phyloP scores from a whole-genome alignment of 2,329 filamentous ascomycete genomes.

The Trichocomaceae sp. region DNA sequence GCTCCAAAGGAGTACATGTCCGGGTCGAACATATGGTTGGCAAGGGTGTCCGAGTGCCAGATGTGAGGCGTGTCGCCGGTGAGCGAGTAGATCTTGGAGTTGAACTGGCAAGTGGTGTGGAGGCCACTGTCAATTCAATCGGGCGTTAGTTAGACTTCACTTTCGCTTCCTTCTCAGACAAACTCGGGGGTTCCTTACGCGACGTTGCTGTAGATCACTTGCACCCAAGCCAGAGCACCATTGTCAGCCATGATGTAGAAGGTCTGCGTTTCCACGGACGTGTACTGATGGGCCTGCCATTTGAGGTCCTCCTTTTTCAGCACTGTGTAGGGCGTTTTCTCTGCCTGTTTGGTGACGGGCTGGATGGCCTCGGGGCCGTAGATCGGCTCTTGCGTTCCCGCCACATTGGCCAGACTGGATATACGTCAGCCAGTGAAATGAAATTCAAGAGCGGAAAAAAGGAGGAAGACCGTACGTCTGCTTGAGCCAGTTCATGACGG shows the following conservation, averaged over 20 bases:
- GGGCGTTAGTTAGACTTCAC: not conserved
- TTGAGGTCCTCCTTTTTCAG: slow-evolving; percentile 69
- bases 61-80: slow-evolving; percentile 65
- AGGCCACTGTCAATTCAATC: slow-evolving; percentile 59
- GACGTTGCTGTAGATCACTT: slow-evolving; percentile 97
- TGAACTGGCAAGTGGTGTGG: slow-evolving; percentile 87
- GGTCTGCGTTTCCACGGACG: slow-evolving; percentile 86
- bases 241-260: slow-evolving; percentile 83
- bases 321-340: slow-evolving; percentile 72
- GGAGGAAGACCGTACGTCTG: slow-evolving; percentile 61
- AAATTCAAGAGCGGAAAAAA: slow-evolving; percentile 5
- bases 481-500: slow-evolving; percentile 92
- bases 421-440: slow-evolving; percentile 15
- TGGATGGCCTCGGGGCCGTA: slow-evolving; percentile 85
- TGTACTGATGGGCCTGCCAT: slow-evolving; percentile 76
- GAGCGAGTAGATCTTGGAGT: slow-evolving; percentile 80
- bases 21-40: slow-evolving; percentile 75
- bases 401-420: slow-evolving; percentile 62
- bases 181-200: slow-evolving; percentile 53
- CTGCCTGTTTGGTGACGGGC: slow-evolving; percentile 74
- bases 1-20: slow-evolving; percentile 79
- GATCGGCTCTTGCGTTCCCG: slow-evolving; percentile 92
- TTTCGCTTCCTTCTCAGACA: not conserved
- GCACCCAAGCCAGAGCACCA: slow-evolving; percentile 69
- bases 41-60: slow-evolving; percentile 77